Base-by-base conservation (phyloP, 768 basidiomycete genomes). In the Podaxis pistillaris region DNA sequence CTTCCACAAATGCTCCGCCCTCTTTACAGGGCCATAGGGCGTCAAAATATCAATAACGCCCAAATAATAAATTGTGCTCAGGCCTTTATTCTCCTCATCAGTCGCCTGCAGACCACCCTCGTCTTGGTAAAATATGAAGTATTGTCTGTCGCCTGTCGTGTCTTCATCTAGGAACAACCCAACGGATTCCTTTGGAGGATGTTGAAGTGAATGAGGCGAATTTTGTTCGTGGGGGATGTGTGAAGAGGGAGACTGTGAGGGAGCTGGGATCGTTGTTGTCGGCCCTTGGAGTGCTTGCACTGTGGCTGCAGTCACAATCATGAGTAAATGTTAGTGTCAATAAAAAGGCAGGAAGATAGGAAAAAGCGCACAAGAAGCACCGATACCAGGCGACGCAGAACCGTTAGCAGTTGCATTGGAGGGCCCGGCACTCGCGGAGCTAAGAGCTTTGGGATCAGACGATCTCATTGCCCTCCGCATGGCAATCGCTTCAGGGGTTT, bases 31-130 rank as follows among this genome's bases (percentile, higher is more conserved):
- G 19, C 81, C 84, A 73, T 93, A 99, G 1, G 96, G 96, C 26
- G 97, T 98, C 63, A 96, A 77, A 66, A 98, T 98, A 74, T 99
- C 97, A 70, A 99, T 99, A 58, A 99, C 85, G 24, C 97, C 96
- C 8, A 98, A 79, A 73, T 98, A 98, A 74, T 96, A 97, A 60
- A 97, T 90, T 52, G 85, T 86, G 66, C 90, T 88, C 75, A 89
- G 74, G 1, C 80, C 74, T 19, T 83, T 80, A 72, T 98, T 96
- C 8, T 74, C 75, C 68, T 98, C 96, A 72, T 96, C 87, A 17
- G 96, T 97, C 38, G 95, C 93, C 36, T 90, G 83, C 49, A 96
- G 71, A 0, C 97, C 97, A 12, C 95, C 95, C 68, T 98, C 97
- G 70, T 99, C 96, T 68, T 96, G 93, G 71, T 97, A 98, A 75